phyloP scores from a whole-genome alignment of 2,329 filamentous ascomycete species.

The Colletotrichum lini region DNA sequence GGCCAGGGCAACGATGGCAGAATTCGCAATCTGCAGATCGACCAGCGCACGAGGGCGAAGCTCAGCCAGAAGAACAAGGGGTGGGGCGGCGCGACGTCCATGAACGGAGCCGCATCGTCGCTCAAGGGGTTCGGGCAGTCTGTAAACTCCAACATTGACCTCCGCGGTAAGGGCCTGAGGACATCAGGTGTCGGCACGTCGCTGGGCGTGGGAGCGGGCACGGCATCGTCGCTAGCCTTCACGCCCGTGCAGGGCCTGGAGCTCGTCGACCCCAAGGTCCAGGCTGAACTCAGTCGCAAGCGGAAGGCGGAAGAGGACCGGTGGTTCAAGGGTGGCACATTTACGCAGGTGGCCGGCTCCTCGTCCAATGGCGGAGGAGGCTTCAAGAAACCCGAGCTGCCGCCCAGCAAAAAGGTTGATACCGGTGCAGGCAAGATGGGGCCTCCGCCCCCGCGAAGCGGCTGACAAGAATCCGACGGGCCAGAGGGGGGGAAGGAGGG shows the following conservation, averaged over 20 bases:
- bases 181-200: conserved; percentile 85
- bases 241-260: conserved; percentile 96
- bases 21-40: conserved; percentile 89
- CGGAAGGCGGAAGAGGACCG: conserved; percentile 93
- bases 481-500: background rate
- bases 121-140: conserved; percentile 82
- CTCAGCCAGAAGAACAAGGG: conserved; percentile 96
- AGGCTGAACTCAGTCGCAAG: conserved; percentile 90
- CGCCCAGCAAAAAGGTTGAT: conserved; percentile 80
- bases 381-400: conserved; percentile 88
- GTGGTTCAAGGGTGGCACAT: conserved; percentile 98
- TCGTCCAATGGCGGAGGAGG: conserved; percentile 65
- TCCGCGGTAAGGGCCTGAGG: conserved; percentile 84
- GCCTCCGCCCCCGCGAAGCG: conserved; percentile 48
- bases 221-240: conserved; percentile 90
- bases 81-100: conserved; percentile 83
- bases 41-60: conserved; percentile 93
- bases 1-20: conserved; percentile 90
- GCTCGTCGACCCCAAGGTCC: conserved; percentile 92
- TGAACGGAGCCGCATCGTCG: conserved; percentile 81
- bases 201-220: conserved; percentile 68
- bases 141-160: conserved; percentile 73
- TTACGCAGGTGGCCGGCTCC: conserved; percentile 82
- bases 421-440: conserved; percentile 71
- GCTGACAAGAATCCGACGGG: conserved; percentile 12